phyloP scores from a whole-genome alignment of 345 rosid species.

The Diplotaxis tenuifolia region DNA sequence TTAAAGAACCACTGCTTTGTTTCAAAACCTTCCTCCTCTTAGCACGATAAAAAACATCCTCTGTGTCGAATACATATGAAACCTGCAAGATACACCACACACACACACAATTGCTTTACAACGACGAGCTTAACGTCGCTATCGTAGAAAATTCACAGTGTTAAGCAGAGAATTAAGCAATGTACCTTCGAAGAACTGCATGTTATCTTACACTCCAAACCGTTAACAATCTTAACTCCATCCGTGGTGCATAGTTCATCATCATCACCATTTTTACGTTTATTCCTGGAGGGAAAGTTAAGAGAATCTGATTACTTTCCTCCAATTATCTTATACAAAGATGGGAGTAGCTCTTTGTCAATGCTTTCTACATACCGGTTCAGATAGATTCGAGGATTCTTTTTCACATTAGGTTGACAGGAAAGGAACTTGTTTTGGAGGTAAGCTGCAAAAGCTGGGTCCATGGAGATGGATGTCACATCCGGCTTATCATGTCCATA shows the following conservation, averaged over 20 bases:
- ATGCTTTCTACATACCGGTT: constrained; percentile 52
- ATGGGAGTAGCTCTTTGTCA: constrained; percentile 8
- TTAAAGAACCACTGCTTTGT: constrained; percentile 26
- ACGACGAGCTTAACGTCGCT: background rate
- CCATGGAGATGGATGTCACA: constrained; percentile 79
- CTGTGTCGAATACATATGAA: constrained; percentile 91
- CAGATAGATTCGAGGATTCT: constrained; percentile 62
- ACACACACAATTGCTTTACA: background rate
- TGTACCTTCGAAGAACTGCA: constrained; percentile 91
- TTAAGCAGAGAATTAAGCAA: background rate
- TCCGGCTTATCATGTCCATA: constrained; percentile 88
- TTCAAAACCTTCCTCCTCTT: constrained; percentile 36
- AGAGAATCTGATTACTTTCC: constrained; percentile 4
- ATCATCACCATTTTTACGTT: constrained; percentile 37
- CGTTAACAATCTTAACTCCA: constrained; percentile 62
- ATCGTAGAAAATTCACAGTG: background rate
- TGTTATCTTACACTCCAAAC: constrained; percentile 89
- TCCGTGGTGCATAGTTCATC: constrained; percentile 52
- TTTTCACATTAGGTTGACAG: constrained; percentile 52
- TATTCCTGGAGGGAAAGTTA: constrained; percentile 55
- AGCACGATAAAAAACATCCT: constrained; percentile 66
- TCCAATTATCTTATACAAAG: background rate
- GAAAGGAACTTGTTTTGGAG: constrained; percentile 71
- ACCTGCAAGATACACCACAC: constrained; percentile 48
- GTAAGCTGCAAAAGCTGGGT: constrained; percentile 79